Evolutionary conservation across 805 yeast genomes (phyloP).

Genomic region (Monosporozyma aquatica): DNA sequence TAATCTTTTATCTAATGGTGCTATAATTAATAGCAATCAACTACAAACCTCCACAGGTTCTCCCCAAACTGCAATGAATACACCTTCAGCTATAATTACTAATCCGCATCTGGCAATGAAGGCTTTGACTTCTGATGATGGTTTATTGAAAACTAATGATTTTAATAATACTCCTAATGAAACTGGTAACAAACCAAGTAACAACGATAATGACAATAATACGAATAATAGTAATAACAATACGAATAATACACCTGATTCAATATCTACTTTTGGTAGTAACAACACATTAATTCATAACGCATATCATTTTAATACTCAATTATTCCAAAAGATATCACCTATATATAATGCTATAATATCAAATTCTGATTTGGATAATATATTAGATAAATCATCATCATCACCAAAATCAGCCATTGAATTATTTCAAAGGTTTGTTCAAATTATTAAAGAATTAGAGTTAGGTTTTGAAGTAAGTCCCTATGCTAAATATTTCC

Average conservation of each 20-base stretch:
- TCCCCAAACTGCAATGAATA: conserved; percentile 20
- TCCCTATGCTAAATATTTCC: conserved; percentile 27
- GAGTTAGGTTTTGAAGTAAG: conserved; percentile 24
- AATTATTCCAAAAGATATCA: conserved; percentile 21
- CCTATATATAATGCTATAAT: conserved; percentile 23
- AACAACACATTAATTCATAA: conserved; percentile 1
- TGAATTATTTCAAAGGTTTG: conserved; percentile 28
- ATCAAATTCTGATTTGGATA: conserved; percentile 13
- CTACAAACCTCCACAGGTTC: conserved; percentile 16
- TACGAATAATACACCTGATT: conserved; percentile 4
- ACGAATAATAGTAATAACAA: not conserved
- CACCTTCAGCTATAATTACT: conserved; percentile 13
- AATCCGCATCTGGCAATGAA: conserved; percentile 5
- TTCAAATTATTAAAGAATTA: conserved; percentile 29
- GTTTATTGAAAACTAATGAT: not conserved
- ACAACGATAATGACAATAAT: not conserved
- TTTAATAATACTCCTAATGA: conserved; percentile 2
- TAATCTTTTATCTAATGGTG: conserved; percentile 15
- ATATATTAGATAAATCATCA: conserved; percentile 23
- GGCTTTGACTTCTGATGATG: conserved; percentile 1
- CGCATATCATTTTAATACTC: conserved; percentile 11
- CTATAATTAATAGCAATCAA: conserved; percentile 13
- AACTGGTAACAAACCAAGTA: not conserved
- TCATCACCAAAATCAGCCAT: conserved; percentile 27
- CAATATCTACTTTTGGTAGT: conserved; percentile 3